These are phyloP conservation scores for Colletotrichum sansevieriae DNA, from an alignment of 2,329 filamentous ascomycete species.

Conservation along the genomic window DNA sequence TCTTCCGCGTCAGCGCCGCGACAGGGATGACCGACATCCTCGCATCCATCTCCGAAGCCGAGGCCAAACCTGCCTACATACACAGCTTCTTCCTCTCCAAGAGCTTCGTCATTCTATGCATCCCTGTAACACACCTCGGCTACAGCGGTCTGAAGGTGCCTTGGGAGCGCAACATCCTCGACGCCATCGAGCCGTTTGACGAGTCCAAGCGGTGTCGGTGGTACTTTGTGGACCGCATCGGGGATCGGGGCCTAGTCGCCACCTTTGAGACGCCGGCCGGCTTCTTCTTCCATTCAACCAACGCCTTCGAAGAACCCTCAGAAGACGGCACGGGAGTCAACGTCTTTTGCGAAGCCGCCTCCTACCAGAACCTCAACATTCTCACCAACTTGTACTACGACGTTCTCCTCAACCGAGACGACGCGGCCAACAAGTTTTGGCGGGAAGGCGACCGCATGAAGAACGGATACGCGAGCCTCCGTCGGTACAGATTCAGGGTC, in stretches of 20 bases:
- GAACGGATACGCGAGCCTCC: constrained; percentile 54
- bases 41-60: constrained; percentile 69
- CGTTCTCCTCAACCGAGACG: constrained; percentile 68
- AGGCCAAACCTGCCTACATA: constrained; percentile 74
- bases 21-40: constrained; percentile 78
- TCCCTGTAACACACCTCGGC: constrained; percentile 75
- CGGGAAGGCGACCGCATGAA: constrained; percentile 55
- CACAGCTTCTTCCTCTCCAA: constrained; percentile 84
- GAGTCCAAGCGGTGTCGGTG: constrained; percentile 69
- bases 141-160: constrained; percentile 70
- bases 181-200: constrained; percentile 76
- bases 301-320: constrained; percentile 75
- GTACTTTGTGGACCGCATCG: constrained; percentile 79
- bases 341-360: constrained; percentile 74
- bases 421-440: constrained; percentile 59
- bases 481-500: constrained; percentile 59
- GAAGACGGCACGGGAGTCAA: constrained; percentile 56
- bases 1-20: constrained; percentile 74
- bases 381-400: constrained; percentile 78
- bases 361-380: constrained; percentile 75
- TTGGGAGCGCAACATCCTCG: constrained; percentile 76
- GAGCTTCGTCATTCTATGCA: constrained; percentile 78
- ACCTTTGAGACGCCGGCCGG: constrained; percentile 76
- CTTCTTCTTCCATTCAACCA: constrained; percentile 86
- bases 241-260: constrained; percentile 74